Evolutionary conservation across 352 stramenopile species (phyloP).

Genomic region (Phytophthora pini): DNA sequence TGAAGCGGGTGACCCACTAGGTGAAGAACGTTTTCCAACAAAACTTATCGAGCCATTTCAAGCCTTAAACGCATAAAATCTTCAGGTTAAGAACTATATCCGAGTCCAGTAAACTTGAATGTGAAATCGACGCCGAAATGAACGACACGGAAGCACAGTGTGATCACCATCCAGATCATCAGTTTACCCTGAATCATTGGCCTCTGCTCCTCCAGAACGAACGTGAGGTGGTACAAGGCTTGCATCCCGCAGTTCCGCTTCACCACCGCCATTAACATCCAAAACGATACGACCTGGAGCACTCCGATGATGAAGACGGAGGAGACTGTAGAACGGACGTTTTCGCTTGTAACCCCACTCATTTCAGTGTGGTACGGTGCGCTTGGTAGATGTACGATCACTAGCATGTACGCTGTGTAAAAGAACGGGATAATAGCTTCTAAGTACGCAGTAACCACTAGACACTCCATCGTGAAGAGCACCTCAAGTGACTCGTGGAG

Average conservation of each 20-base stretch:
- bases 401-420: conserved; percentile 26
- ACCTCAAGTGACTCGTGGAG: conserved; percentile 6
- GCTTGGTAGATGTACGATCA: conserved; percentile 35
- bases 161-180: conserved; percentile 42
- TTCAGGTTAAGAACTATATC: background rate
- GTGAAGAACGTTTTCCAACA: background rate
- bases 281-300: conserved; percentile 28
- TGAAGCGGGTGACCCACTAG: background rate
- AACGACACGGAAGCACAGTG: conserved; percentile 7
- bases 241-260: conserved; percentile 1
- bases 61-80: background rate
- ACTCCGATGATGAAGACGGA: conserved; percentile 15
- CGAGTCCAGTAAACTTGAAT: background rate
- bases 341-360: conserved; percentile 6
- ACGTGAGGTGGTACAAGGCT: conserved; percentile 38
- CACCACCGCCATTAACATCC: conserved; percentile 8
- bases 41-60: background rate
- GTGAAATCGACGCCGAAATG: conserved; percentile 11
- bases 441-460: conserved; percentile 38
- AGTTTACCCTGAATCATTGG: conserved; percentile 41
- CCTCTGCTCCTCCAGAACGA: conserved; percentile 45
- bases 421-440: conserved; percentile 40
- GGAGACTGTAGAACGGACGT: background rate
- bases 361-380: conserved; percentile 23
- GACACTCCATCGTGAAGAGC: conserved; percentile 7